Evolutionary conservation across 1,284 basidiomycete genomes (phyloP), one percentile per base, ranked within the genome.

Genomic region (Rhodotorula sp.): DNA sequence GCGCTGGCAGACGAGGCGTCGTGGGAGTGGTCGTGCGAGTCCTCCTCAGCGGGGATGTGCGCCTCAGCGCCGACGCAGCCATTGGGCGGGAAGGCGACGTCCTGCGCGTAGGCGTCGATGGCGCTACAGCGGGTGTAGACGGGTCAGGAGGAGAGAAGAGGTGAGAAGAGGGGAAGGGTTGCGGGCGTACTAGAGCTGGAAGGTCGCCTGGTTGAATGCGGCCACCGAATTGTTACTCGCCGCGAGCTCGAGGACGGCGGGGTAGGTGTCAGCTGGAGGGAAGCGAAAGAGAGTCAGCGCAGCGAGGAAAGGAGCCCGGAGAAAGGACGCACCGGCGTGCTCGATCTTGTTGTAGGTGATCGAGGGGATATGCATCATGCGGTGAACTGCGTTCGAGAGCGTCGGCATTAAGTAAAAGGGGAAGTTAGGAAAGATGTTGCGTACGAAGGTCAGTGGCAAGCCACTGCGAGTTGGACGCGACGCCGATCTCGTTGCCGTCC

Each of bases 101-200:
- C 72, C 32, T 54, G 63, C 19, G 72, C 72, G 46, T 71, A 74
- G 13, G 72, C 69, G 32, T 74, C 72, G 51, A 74, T 55, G 22
- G 72, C 72, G 46, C 50, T 51, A n/a, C 50, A 13, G 50, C 50
- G 27, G 48, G 50, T 1, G n/a, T 5, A 13, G 50, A 27, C 48
- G n/a, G 46, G n/a, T n/a, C 50, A 29, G 50, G n/a, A 4, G 27
- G 48, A 1, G 22, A 50, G 46, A 3, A 4, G 48, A 8, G 9
- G 21, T 19, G 9, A 27, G 8, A 27, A 1, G 48, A 50, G 27
- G 27, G 25, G 25, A 27, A 27, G 25, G 48, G 1, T 1, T 12
- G 48, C 3, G 15, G 46, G 25, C 50, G 50, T n/a, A 51, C 50
- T 62, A 72, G 55, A 51, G 59, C 55, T 72, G 67, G 29, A 69